A percentile compares a stretch with the other conserved stretches of the same genome.
Conservation (phyloP, 148 eudicot species). For the Cornus kousa region DNA sequence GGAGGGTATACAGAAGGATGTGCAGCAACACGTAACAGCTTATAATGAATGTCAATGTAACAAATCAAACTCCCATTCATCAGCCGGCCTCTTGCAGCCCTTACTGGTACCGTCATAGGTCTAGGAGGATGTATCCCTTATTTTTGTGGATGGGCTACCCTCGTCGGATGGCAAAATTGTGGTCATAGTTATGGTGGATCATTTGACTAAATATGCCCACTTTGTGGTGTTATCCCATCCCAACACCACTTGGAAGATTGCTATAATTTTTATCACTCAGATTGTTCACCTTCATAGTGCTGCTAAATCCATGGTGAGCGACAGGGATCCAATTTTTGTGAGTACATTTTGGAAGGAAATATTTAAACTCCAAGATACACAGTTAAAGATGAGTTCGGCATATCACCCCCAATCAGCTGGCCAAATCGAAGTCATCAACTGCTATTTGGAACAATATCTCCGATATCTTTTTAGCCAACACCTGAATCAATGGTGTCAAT, state of each 20-base stretch:
- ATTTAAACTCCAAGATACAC: background rate
- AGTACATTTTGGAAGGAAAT: background rate
- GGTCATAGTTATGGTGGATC: background rate
- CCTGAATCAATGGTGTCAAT: background rate
- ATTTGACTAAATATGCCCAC: background rate
- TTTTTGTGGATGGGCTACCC: background rate
- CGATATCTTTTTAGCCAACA: background rate
- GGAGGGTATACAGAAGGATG: background rate
- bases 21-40: background rate
- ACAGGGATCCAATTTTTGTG: background rate
- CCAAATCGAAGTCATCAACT: constrained; percentile 6
- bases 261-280: background rate
- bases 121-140: background rate
- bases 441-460: constrained; percentile 6
- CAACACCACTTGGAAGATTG: background rate
- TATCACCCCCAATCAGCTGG: constrained; percentile 18
- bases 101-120: background rate
- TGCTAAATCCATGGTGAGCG: background rate
- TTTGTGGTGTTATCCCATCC: background rate
- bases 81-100: background rate
- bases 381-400: background rate
- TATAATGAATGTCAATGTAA: background rate
- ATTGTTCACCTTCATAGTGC: background rate
- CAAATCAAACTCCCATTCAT: background rate
- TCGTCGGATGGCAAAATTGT: background rate